Conservation (phyloP, 306 rosid species). For the Benincasa hispida region DNA sequence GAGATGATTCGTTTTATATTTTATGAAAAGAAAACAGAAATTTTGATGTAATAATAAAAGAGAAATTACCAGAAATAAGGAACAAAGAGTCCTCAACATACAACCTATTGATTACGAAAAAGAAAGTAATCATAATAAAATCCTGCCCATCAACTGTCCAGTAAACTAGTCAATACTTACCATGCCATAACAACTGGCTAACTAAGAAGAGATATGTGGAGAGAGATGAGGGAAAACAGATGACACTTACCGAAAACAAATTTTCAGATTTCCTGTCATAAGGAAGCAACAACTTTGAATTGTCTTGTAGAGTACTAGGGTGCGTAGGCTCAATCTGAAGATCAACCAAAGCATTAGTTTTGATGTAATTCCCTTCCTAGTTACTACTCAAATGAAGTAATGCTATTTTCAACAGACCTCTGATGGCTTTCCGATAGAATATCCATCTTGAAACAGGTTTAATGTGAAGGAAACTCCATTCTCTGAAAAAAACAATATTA, state of each 20-base stretch:
- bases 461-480: constrained; percentile 69
- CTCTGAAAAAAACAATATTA: constrained; percentile 26
- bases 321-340: constrained; percentile 49
- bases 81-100: background rate
- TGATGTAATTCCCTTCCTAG: background rate
- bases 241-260: constrained; percentile 60
- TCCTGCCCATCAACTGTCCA: background rate
- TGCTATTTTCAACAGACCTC: constrained; percentile 55
- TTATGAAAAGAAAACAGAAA: background rate
- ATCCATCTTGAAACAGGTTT: constrained; percentile 76
- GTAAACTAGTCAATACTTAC: background rate
- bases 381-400: background rate
- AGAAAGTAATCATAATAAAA: background rate
- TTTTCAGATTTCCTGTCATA: constrained; percentile 85
- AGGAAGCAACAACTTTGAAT: constrained; percentile 69
- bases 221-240: background rate
- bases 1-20: background rate
- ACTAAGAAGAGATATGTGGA: background rate
- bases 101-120: background rate
- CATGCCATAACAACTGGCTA: background rate
- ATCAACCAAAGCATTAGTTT: constrained; percentile 13
- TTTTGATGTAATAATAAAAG: background rate
- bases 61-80: background rate
- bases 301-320: constrained; percentile 39
- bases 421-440: constrained; percentile 64